Evolutionary conservation across 192 early-diverging fungal genomes (phyloP).

Genomic region (Helicostylum pulchrum): DNA sequence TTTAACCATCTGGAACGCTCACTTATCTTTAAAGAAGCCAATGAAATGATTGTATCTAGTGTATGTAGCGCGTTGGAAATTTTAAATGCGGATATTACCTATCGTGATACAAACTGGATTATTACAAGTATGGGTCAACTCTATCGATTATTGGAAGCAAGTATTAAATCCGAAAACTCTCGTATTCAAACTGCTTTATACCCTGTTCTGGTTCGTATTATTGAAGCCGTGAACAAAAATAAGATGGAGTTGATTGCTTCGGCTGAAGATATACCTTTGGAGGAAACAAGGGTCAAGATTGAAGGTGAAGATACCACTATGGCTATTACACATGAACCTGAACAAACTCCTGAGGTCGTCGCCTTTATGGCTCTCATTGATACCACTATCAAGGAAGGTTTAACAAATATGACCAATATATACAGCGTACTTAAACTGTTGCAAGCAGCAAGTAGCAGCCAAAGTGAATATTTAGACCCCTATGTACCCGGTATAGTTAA

Average conservation of each 20-base stretch:
- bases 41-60: conserved; percentile 46
- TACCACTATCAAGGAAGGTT: conserved; percentile 60
- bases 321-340: conserved; percentile 38
- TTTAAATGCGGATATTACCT: conserved; percentile 54
- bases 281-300: too few species aligned
- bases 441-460: conserved; percentile 58
- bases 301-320: not conserved
- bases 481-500: conserved; percentile 79
- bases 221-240: conserved; percentile 48
- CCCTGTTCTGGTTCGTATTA: conserved; percentile 73
- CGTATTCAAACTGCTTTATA: conserved; percentile 68
- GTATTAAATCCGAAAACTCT: conserved; percentile 71
- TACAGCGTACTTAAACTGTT: conserved; percentile 65
- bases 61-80: conserved; percentile 69
- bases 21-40: conserved; percentile 51
- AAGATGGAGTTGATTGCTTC: not conserved
- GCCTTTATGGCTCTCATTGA: conserved; percentile 61
- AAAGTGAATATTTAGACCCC: conserved; percentile 62
- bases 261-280: too few species aligned
- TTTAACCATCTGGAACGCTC: conserved; percentile 66
- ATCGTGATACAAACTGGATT: conserved; percentile 62
- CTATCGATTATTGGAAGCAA: conserved; percentile 63
- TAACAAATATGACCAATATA: conserved; percentile 60
- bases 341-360: conserved; percentile 38
- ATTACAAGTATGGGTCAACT: conserved; percentile 57